These are phyloP conservation scores for Rhynchosporium secalis DNA, from an alignment of 2,329 filamentous ascomycete genomes.

Conservation along the genomic window DNA sequence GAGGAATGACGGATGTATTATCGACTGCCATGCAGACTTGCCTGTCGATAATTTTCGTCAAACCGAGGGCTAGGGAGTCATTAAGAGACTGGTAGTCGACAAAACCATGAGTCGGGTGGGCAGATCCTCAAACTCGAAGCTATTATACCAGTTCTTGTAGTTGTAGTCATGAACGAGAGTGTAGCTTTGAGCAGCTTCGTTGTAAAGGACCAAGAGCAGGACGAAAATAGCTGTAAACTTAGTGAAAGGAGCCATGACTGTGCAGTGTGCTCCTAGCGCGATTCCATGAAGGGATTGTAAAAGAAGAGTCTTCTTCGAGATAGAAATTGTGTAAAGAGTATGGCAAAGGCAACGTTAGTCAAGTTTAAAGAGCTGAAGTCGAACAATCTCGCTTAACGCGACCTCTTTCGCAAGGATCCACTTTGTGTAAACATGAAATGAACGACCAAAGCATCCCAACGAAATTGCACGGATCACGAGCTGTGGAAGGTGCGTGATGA, in stretches of 20 bases:
- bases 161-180: slow-evolving; percentile 27
- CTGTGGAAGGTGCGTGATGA: too few relatives aligned
- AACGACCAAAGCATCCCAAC: neutral
- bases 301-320: neutral
- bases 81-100: slow-evolving; percentile 42
- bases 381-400: neutral
- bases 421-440: neutral
- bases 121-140: slow-evolving; percentile 21
- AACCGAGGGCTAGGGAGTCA: slow-evolving; percentile 53
- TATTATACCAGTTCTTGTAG: slow-evolving; percentile 30
- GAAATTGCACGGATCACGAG: too few relatives aligned
- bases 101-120: slow-evolving; percentile 31
- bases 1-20: slow-evolving; percentile 27
- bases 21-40: slow-evolving; percentile 55
- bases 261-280: neutral
- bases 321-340: neutral
- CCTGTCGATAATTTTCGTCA: slow-evolving; percentile 57
- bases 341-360: neutral
- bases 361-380: neutral
- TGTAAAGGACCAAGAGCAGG: neutral
- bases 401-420: neutral
- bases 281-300: neutral
- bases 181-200: slow-evolving; percentile 11
- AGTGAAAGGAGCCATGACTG: neutral
- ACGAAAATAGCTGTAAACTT: neutral